A percentile compares a stretch with the other conserved stretches of the same genome.
These are phyloP conservation scores for Exophiala spinifera DNA, from an alignment of 2,329 filamentous ascomycete genomes.

Conservation along the genomic window DNA sequence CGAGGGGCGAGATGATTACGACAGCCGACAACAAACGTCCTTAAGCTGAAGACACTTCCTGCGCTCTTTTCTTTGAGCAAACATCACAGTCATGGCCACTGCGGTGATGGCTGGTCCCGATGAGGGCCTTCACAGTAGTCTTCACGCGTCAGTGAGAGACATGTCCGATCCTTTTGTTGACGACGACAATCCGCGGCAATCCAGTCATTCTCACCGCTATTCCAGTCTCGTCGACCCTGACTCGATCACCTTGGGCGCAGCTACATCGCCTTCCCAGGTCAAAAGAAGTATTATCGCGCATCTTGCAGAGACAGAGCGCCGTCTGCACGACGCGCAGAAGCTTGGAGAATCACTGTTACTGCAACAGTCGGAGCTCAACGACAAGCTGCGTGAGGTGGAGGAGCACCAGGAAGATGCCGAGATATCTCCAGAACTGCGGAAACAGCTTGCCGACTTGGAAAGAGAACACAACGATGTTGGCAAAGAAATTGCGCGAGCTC, in stretches of 20 bases:
- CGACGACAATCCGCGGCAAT: conserved; percentile 32
- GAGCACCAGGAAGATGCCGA: conserved; percentile 71
- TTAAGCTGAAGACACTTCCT: conserved; percentile 3
- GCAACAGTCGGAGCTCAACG: conserved; percentile 78
- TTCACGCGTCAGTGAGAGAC: conserved; percentile 19
- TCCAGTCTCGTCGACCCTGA: conserved; percentile 74
- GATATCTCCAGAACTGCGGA: conserved; percentile 75
- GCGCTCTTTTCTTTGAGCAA: conserved; percentile 2
- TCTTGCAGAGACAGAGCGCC: conserved; percentile 84
- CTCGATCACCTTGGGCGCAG: conserved; percentile 72
- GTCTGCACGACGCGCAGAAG: conserved; percentile 86
- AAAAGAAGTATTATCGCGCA: conserved; percentile 88
- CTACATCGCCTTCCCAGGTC: conserved; percentile 76
- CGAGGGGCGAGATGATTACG: conserved; percentile 11
- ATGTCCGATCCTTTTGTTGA: conserved; percentile 41
- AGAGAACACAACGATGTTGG: conserved; percentile 94
- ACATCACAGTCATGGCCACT: conserved; percentile 16
- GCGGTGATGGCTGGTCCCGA: conserved; percentile 16
- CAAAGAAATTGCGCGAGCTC: conserved; percentile 81
- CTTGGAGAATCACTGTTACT: conserved; percentile 82
- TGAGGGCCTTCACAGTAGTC: conserved; percentile 9
- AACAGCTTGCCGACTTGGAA: conserved; percentile 81
- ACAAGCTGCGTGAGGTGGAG: conserved; percentile 81
- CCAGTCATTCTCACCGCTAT: conserved; percentile 61
- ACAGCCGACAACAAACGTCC: conserved; percentile 1